phyloP scores from a whole-genome alignment of 345 rosid genomes.

The Brassica cretica region DNA sequence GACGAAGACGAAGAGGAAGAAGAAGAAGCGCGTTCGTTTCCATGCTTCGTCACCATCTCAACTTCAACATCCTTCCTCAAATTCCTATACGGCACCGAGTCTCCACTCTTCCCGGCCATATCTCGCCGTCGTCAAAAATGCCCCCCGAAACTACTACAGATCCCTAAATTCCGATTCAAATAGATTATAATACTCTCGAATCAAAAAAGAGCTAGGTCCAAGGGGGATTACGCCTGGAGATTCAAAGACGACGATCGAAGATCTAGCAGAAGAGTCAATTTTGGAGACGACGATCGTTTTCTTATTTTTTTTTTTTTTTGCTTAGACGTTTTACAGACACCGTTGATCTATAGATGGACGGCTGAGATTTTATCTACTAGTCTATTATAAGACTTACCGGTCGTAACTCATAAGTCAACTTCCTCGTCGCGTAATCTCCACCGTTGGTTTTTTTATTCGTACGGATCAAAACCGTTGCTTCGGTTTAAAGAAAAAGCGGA shows the following conservation, averaged over 20 bases:
- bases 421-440: constrained; percentile 30
- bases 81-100: constrained; percentile 70
- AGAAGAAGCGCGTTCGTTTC: constrained; percentile 42
- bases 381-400: constrained; percentile 2
- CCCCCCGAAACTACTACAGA: not conserved
- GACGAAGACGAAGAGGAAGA: constrained; percentile 31
- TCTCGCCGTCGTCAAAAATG: constrained; percentile 22
- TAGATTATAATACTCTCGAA: not conserved
- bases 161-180: constrained; percentile 23
- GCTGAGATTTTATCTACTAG: constrained; percentile 4
- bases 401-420: constrained; percentile 26
- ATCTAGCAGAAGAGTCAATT: constrained; percentile 31
- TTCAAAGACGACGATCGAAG: constrained; percentile 39
- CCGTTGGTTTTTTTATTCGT: constrained; percentile 34
- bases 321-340: constrained; percentile 7
- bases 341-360: constrained; percentile 29
- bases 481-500: constrained; percentile 27
- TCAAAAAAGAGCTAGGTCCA: not conserved
- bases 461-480: constrained; percentile 38
- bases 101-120: constrained; percentile 55
- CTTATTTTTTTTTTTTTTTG: not conserved
- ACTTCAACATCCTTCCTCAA: constrained; percentile 66
- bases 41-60: constrained; percentile 59
- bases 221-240: not conserved
- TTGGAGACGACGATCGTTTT: not conserved